A percentile compares a stretch with the other conserved stretches of the same genome.
Evolutionary conservation across 2,329 filamentous ascomycete genomes (phyloP).

Genomic region (Colletotrichum cordylinicola): DNA sequence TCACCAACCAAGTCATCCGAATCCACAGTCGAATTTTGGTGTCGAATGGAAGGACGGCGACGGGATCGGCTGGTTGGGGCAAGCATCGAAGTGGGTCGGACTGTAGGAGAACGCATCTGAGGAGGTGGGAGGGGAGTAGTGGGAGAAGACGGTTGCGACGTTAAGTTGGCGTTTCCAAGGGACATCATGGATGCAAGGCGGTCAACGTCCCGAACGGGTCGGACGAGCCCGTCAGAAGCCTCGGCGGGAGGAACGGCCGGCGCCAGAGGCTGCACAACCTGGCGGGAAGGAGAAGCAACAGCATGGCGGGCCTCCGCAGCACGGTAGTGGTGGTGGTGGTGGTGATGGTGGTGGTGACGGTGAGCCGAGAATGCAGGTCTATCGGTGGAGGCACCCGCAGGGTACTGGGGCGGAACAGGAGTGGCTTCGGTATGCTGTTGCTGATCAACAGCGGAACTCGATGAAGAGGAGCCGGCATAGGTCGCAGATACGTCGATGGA

Average conservation of each 20-base stretch:
- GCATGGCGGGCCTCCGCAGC: slow-evolving; percentile 55
- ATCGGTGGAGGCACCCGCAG: slow-evolving; percentile 74
- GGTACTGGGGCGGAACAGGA: slow-evolving; percentile 65
- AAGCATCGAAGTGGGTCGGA: slow-evolving; percentile 57
- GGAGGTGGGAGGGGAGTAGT: slow-evolving; percentile 80
- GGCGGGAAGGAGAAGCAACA: slow-evolving; percentile 55
- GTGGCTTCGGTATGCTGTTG: slow-evolving; percentile 54
- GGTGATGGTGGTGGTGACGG: slow-evolving; percentile 52
- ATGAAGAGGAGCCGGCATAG: slow-evolving; percentile 46
- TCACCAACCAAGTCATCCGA: slow-evolving; percentile 87
- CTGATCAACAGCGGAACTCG: slow-evolving; percentile 39
- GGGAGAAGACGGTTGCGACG: slow-evolving; percentile 91
- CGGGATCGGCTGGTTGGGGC: slow-evolving; percentile 62
- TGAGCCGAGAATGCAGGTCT: slow-evolving; percentile 66
- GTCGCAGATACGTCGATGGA: slow-evolving; percentile 60
- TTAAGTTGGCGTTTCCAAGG: slow-evolving; percentile 69
- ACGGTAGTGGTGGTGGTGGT: slow-evolving; percentile 57
- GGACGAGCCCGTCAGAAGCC: slow-evolving; percentile 72
- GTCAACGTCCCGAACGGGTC: slow-evolving; percentile 82
- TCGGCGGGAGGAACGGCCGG: slow-evolving; percentile 73
- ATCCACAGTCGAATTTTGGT: slow-evolving; percentile 90
- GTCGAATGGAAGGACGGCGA: slow-evolving; percentile 83
- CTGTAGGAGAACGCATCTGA: slow-evolving; percentile 63
- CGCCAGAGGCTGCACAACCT: slow-evolving; percentile 69
- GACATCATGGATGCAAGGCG: slow-evolving; percentile 83